Evolutionary conservation across 2,329 filamentous ascomycete species (phyloP), one percentile per base, ranked within the genome.

Genomic region (Trichophyton schoenleinii): DNA sequence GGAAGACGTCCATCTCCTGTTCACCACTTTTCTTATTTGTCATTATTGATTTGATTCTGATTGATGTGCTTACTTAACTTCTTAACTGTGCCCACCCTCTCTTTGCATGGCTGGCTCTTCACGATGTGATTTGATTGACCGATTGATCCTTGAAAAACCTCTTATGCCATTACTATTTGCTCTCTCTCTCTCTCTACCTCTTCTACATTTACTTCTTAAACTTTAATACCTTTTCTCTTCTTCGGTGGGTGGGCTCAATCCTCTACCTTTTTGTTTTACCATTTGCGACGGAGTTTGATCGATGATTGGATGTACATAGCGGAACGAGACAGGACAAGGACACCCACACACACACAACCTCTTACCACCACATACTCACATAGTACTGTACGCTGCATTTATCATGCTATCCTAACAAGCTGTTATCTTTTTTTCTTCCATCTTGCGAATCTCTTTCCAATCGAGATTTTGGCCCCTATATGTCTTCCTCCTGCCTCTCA

Each of bases 1-100:
- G 28, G 28, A 28, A 13, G 15, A n/a, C 8, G 8, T 18, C 13
- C 20, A 28, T 34, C 28, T 36, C 22, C 52, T 49, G 34, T 52
- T 52, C 34, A 36, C 8, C 34, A 28, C 9, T 34, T 25, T n/a
- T 20, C 11, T 60, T 53, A 53, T 38, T 31, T 20, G 28, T 13
- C 22, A 8, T 60, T 60, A 48, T 41, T 44, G 36, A 46, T 60
- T 31, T 38, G 53, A 57, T 57, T 57, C 53, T 38, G 31, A 57
- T 41, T 57, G 46, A 49, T 49, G 46, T 49, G 46, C 20, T 28
- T 49, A 49, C 46, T 49, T 49, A 49, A 49, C 46, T 49, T 49
- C 20, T 49, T 25, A 49, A 20, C 20, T 49, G 18, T 28, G 9
- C 9, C 53, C 36, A 31, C n/a, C 34, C 25, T 57, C 49, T 57